Evolutionary conservation across 2,329 filamentous ascomycete genomes (phyloP).

Genomic region (Sphaerostilbella broomeana): DNA sequence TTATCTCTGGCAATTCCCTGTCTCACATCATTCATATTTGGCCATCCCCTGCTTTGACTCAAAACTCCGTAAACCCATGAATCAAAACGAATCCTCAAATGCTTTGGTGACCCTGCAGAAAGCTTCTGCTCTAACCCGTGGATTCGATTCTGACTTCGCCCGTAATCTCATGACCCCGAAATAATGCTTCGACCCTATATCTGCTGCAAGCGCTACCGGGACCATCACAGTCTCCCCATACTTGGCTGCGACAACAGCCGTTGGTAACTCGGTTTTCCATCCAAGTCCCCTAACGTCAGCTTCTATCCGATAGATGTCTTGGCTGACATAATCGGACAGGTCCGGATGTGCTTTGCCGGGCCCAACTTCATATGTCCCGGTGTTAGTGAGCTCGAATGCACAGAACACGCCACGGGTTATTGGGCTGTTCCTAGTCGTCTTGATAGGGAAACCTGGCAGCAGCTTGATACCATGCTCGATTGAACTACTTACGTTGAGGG

Average conservation of each 20-base stretch:
- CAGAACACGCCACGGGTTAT: conserved; percentile 34
- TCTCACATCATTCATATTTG: no score
- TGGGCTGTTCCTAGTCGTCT: conserved; percentile 18
- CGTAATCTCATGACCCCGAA: conserved; percentile 24
- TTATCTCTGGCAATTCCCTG: no score
- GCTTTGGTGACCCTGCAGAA: conserved; percentile 31
- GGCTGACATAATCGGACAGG: conserved; percentile 32
- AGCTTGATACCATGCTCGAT: conserved; percentile 30
- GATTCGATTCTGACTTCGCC: conserved; percentile 41
- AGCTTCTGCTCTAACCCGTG: conserved; percentile 21
- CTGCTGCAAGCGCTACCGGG: conserved; percentile 36
- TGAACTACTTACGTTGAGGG: conserved; percentile 29
- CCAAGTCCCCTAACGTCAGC: conserved; percentile 38
- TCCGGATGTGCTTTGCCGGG: conserved; percentile 24
- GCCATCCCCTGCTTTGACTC: no score
- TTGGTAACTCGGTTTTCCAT: conserved; percentile 39
- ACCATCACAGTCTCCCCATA: conserved; percentile 34
- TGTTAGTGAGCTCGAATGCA: conserved; percentile 42
- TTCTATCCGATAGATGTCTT: conserved; percentile 42
- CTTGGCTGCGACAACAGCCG: conserved; percentile 33
- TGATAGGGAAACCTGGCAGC: conserved; percentile 26
- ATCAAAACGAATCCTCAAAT: no score
- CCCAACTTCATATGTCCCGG: conserved; percentile 30
- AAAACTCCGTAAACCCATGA: no score
- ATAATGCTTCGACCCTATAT: conserved; percentile 23